phyloP scores from a whole-genome alignment of 306 rosid genomes.

The Ceratonia siliqua region DNA sequence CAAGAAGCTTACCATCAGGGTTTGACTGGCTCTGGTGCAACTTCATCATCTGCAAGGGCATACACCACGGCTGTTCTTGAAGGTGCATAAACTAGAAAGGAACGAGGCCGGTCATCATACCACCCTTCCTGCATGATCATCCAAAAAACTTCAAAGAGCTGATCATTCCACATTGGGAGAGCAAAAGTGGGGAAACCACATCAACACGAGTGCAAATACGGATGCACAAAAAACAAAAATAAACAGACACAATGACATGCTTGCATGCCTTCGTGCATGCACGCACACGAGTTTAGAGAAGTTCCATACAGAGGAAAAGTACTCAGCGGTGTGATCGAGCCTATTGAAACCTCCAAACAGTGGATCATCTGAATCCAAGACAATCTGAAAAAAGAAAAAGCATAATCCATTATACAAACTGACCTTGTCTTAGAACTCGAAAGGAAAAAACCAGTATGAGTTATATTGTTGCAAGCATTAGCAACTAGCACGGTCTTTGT shows the following conservation, averaged over 20 bases:
- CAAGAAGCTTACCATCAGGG: constrained; percentile 38
- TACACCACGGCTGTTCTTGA: constrained; percentile 82
- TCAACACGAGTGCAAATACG: constrained; percentile 5
- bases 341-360: constrained; percentile 78
- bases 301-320: constrained; percentile 64
- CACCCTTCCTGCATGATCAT: constrained; percentile 65
- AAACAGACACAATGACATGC: background rate
- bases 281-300: constrained; percentile 13
- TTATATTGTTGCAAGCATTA: background rate
- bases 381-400: constrained; percentile 55
- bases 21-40: constrained; percentile 34
- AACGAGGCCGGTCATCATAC: constrained; percentile 70
- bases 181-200: constrained; percentile 23
- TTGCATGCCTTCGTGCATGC: background rate
- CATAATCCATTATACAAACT: background rate
- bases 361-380: constrained; percentile 80
- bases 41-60: constrained; percentile 49
- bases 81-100: constrained; percentile 79
- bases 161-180: background rate
- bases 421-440: background rate
- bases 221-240: constrained; percentile 19
- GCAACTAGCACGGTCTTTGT: background rate
- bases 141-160: constrained; percentile 24
- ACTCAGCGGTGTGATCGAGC: constrained; percentile 67
- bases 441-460: background rate